Percentiles rank a stretch among this genome's conserved stretches.
Evolutionary conservation across 345 rosid genomes (phyloP).

Genomic region (Garcia nutans): DNA sequence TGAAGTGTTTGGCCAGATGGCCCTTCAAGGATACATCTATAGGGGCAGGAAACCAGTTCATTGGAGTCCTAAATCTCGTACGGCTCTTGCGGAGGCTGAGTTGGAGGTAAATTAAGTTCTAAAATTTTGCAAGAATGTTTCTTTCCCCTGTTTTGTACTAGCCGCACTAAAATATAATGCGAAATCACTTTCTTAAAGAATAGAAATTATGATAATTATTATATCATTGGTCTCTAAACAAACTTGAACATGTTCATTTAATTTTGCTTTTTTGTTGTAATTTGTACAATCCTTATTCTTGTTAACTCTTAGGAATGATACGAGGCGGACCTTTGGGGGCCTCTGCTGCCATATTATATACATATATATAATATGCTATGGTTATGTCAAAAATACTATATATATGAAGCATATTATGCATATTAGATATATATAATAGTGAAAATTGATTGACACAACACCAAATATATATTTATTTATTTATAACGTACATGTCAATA

Average conservation of each 20-base stretch:
- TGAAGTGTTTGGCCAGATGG: constrained; percentile 91
- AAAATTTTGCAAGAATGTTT: background rate
- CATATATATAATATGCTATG: no score
- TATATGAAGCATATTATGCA: no score
- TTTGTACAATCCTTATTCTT: background rate
- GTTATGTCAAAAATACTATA: no score
- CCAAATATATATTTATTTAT: no score
- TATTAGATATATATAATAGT: no score
- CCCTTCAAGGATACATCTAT: constrained; percentile 77
- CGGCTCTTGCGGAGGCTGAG: constrained; percentile 99
- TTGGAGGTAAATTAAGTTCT: constrained; percentile 62
- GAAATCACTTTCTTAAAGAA: background rate
- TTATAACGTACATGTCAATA: no score
- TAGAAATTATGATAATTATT: background rate
- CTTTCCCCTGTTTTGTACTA: background rate
- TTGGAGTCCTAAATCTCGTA: constrained; percentile 97
- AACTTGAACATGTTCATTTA: background rate
- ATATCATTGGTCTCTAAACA: background rate
- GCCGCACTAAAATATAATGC: background rate
- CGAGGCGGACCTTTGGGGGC: no score
- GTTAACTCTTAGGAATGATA: background rate
- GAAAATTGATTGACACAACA: no score
- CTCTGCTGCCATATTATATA: no score
- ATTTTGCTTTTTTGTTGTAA: background rate
- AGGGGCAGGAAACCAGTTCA: constrained; percentile 97